A percentile compares a stretch with the other conserved stretches of the same genome.
Evolutionary conservation across 345 rosid genomes (phyloP).

Genomic region (Gossypium herbaceum): DNA sequence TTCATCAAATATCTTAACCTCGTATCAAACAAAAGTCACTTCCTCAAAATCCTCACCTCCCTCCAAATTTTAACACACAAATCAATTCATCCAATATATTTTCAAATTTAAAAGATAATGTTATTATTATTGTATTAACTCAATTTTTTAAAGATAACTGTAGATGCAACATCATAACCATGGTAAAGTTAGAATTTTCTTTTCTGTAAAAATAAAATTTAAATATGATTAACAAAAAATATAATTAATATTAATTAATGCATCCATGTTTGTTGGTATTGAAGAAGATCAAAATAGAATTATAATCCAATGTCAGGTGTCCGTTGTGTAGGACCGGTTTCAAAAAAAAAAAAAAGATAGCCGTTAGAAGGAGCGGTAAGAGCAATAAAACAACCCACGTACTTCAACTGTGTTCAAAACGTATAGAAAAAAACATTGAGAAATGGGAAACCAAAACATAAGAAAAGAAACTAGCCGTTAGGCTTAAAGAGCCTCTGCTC

Average conservation of each 20-base stretch:
- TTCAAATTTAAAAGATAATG: no score
- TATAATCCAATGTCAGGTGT: not conserved
- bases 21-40: not conserved
- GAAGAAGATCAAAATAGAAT: no score
- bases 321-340: not conserved
- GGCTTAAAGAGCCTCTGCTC: slow-evolving; percentile 28
- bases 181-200: no score
- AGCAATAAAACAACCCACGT: slow-evolving; percentile 21
- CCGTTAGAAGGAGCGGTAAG: slow-evolving; percentile 26
- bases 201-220: no score
- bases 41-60: not conserved
- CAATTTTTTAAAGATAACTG: no score
- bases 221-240: no score
- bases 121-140: no score
- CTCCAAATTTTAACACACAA: not conserved
- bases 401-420: slow-evolving; percentile 16
- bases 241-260: no score
- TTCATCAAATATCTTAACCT: not conserved
- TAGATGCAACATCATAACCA: no score
- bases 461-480: slow-evolving; percentile 53
- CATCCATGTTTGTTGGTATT: no score
- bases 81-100: no score
- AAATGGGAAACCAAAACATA: not conserved
- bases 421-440: not conserved
- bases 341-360: slow-evolving; percentile 13